Base-by-base conservation (phyloP, 192 early-diverging fungal species). In the Umbelopsis isabellina region DNA sequence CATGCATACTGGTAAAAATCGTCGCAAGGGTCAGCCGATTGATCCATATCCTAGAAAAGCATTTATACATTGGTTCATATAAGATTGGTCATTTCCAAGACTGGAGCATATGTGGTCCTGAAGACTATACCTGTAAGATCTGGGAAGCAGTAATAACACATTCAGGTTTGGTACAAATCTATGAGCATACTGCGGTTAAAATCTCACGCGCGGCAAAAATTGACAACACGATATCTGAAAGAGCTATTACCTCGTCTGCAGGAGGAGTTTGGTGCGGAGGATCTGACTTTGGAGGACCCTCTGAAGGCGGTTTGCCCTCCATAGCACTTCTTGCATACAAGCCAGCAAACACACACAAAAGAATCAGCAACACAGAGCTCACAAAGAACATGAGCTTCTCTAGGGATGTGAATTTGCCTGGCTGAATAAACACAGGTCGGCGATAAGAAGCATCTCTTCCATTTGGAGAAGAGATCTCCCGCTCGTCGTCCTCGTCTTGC, bases 1-100 rank as follows among this genome's bases (percentile, higher is more conserved):
- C 90, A 88, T 49, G 77, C 80, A 72, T 83, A 91, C 52, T 84
- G 78, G 68, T 84, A 91, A 75, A 92, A 92, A 68, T 92, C 89
- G 9, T 85, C 74, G 45, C 90, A 92, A 18, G 90, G 89, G 75
- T 92, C 83, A 3, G 76, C 83, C 2, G 72, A 66, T 15, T 73
- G 67, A 69, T 90, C 88, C 75, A 92, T 82, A 44, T 84, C 84
- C 30, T 74, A 58, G 18, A 35, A 51, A 27, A 10, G 23, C 9
- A 35, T 33, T 20, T 64, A 35, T 51, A 11, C 66, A 13, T 30
- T 50, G 13, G 10, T 35, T 21, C 8, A 5, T 27, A 66, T 51
- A 51, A 13, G n/a, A 13, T 33, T 51, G 2, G 0, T 48, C 15
- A 37, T 41, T 2, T 10, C 1, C 1, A 41, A 41, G 37, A 6